Base-by-base conservation (phyloP, 2,329 filamentous ascomycete species). In the Elsinoe batatas region DNA sequence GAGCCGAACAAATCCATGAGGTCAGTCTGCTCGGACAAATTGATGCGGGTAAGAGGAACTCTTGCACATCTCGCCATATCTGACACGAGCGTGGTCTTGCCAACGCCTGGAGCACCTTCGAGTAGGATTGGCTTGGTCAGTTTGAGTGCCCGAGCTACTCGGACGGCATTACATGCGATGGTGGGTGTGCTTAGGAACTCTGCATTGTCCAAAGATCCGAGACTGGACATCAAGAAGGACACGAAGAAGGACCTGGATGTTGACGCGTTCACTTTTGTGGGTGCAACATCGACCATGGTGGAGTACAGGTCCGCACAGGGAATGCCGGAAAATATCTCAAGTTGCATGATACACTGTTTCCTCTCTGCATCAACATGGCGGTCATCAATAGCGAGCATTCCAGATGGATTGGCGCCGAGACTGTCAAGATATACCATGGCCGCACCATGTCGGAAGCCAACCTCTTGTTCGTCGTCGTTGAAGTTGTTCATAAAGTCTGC, bases 1-100 rank as follows among this genome's bases (percentile, higher is more conserved):
- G 91, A 95, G 58, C 93, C 93, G 68, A 98, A 98, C 1, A 98
- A 76, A 68, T 98, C 93, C 80, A 97, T 96, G 50, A 98, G 74
- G 69, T 98, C 93, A 0, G 94, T 98, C 71, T 98, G 93, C 63
- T 98, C 93, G 0, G 93, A 97, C 58, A 99, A 76, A 66, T 99
- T 99, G 71, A 99, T 96, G 63, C 93, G 81, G 0, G 90, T 95
- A 60, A 99, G 73, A 6, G 87, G 85, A 59, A 85, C 85, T 4
- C 91, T 89, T 60, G 88, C 86, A 3, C 85, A 83, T 62, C 81
- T 80, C 1, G 94, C 87, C 44, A 98, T 76, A 0, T 93, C 91
- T 44, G 86, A 85, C 18, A 99, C 83, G 12, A 99, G 78, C 1
- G 91, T 95, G 0, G 93, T 99, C 74, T 98, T 99, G 56, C 93